phyloP scores from a whole-genome alignment of 23 red algal genomes.

The Cyanidiococcus yangmingshanensis region DNA sequence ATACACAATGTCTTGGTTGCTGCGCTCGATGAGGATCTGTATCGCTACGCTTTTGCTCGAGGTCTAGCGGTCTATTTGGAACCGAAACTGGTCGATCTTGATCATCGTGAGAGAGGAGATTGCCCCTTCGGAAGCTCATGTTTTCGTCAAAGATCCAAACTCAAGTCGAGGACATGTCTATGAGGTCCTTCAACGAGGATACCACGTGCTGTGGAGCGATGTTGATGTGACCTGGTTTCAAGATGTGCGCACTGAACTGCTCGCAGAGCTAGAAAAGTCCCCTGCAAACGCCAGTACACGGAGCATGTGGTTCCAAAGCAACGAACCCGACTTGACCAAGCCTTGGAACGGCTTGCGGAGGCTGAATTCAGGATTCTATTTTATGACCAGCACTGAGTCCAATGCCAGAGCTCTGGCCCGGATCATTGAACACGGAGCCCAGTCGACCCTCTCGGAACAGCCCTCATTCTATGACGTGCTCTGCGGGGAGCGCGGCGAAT shows the following conservation, averaged over 20 bases:
- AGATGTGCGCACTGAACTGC: slow-evolving; percentile 41
- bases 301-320: slow-evolving; percentile 56
- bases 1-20: slow-evolving; percentile 85
- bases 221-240: slow-evolving; percentile 93
- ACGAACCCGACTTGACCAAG: slow-evolving; percentile 70
- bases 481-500: slow-evolving; percentile 87
- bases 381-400: slow-evolving; percentile 51
- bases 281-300: slow-evolving; percentile 46
- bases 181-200: slow-evolving; percentile 74
- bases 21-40: slow-evolving; percentile 80
- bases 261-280: slow-evolving; percentile 45
- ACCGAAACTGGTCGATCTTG: background rate
- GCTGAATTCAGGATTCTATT: slow-evolving; percentile 87
- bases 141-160: slow-evolving; percentile 90
- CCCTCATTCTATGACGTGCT: slow-evolving; percentile 93
- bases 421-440: slow-evolving; percentile 75
- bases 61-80: slow-evolving; percentile 19
- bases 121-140: slow-evolving; percentile 61
- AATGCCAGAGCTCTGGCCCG: slow-evolving; percentile 77
- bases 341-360: slow-evolving; percentile 77
- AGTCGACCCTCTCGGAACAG: slow-evolving; percentile 87
- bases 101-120: slow-evolving; percentile 54
- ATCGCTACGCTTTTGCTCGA: slow-evolving; percentile 81
- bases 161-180: slow-evolving; percentile 93
- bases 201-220: slow-evolving; percentile 95